Base-by-base conservation (phyloP, 2,329 filamentous ascomycete species). In the Huntiella abstrusa region DNA sequence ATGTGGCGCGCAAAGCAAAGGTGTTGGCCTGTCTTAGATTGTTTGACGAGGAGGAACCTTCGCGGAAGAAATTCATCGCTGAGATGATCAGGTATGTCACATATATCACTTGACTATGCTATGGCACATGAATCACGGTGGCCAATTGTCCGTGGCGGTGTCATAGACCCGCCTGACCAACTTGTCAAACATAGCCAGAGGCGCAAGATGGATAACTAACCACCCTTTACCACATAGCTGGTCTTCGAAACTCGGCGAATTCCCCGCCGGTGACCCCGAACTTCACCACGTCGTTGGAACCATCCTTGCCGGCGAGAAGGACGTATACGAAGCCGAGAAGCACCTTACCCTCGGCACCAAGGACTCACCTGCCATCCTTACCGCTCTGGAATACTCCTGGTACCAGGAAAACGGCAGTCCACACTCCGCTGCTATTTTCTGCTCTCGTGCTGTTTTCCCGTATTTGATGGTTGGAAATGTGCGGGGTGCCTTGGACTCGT, bases 401-500 rank as follows among this genome's bases (percentile, higher is more conserved):
- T 98, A 96, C 68, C 77, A 73, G 51, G 76, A 86, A 56, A 84
- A 92, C 62, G 45, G 45, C 6, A 83, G 88, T 45, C 75, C 84
- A 2, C 86, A 94, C 59, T 86, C 83, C 1, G 91, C 91, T 1
- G 79, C 85, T 3, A 67, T 84, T 47, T 98, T 92, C 63, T 82
- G 80, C 52, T 84, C 82, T 8, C 82, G 91, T 54, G 86, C 81
- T 22, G 74, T 96, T 38, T 75, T 98, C 36, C 87, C 91, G 10
- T 96, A 94, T 63, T 76, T 98, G 43, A 71, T 96, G 38, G 74
- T 83, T 39, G 88, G 86, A 57, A 96, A 96, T 61, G 69, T 95
- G 33, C 82, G 87, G 53, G 86, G 83, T 45, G 91, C 92, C 48
- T 88, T 85, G 60, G 79, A 81, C 52, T 79, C 80, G 54, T 78